phyloP scores from a whole-genome alignment of 768 basidiomycete species.

The Pisolithus orientalis region DNA sequence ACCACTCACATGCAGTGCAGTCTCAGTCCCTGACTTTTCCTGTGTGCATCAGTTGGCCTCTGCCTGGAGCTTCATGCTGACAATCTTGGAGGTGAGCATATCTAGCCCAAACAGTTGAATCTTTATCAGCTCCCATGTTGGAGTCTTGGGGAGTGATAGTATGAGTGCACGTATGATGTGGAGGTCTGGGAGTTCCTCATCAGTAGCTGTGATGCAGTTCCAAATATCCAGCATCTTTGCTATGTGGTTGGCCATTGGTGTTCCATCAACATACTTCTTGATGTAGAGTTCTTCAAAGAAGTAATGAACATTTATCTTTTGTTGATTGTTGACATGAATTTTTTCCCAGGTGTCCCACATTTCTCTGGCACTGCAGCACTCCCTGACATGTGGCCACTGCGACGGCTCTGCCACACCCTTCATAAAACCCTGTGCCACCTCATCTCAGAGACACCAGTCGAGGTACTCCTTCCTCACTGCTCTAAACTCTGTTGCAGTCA shows the following conservation, averaged over 20 bases:
- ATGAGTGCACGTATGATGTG: slow-evolving; percentile 1
- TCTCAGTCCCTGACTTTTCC: slow-evolving; percentile 1
- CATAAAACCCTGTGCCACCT: slow-evolving; percentile 7
- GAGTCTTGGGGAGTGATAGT: slow-evolving; percentile 2
- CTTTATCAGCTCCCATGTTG: slow-evolving; percentile 1
- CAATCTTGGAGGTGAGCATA: not conserved
- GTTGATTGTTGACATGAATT: slow-evolving; percentile 6
- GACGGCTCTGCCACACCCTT: slow-evolving; percentile 3
- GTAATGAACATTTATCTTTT: slow-evolving; percentile 10
- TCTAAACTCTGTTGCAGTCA: not conserved
- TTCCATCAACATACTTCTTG: slow-evolving; percentile 6
- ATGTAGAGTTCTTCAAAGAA: slow-evolving; percentile 9
- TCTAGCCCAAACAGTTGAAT: not conserved
- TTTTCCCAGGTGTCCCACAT: slow-evolving; percentile 1
- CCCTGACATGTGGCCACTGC: slow-evolving; percentile 4
- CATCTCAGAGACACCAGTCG: slow-evolving; percentile 2
- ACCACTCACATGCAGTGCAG: not conserved
- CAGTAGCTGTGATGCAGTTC: slow-evolving; percentile 5
- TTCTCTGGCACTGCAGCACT: not conserved
- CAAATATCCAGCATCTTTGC: slow-evolving; percentile 8
- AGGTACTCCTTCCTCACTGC: slow-evolving; percentile 3
- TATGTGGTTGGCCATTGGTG: slow-evolving; percentile 6
- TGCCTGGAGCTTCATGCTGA: slow-evolving; percentile 3
- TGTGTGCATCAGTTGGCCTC: not conserved
- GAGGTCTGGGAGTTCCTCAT: slow-evolving; percentile 3